Base-by-base conservation (phyloP, 805 yeast species). In the Blastobotrys robertii region DNA sequence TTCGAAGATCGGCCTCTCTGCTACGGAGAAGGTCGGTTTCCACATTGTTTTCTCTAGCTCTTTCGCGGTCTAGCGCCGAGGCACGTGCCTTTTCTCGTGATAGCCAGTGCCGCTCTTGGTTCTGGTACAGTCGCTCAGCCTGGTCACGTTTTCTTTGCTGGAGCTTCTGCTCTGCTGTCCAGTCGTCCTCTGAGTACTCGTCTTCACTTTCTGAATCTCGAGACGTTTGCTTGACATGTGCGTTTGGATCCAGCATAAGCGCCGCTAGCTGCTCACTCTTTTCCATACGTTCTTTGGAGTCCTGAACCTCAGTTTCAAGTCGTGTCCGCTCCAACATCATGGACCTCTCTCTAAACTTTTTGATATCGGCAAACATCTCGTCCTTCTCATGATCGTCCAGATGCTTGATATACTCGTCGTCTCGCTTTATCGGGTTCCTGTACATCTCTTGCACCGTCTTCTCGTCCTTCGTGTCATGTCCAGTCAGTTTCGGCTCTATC, bases 41-140 rank as follows among this genome's bases (percentile, higher is more conserved):
- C n/a, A 30, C 22, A 15, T 37, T 41, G 16, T 39, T 33, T 12
- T 47, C 52, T 15, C 50, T 34, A 15, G 33, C 35, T 16, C 41
- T 29, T 33, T 54, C 56, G 10, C 53, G 41, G 28, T 49, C 48
- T 10, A 50, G 33, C 8, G 59, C 57, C n/a, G 41, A 34, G 3
- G 44, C 37, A 63, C 69, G 48, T 58, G 62, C 58, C 58, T 34
- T 69, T 67, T 28, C 56, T 62, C 69, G 36, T 69, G 48, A 3
- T 63, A 57, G 19, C 74, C 54, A 43, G 58, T 60, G 29, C 54
- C 58, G 14, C 65, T 60, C 19, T 63, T 59, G 31, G 59, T 63
- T 25, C 62, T 39, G 42, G 33, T 43, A 52, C 13, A 25, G 30
- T n/a, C 45, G 36, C 31, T 48, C 44, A 7, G 32, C 11, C n/a